Evolutionary conservation across 164 flowering plant genomes (phyloP).

Genomic region (Stephania cephalantha): DNA sequence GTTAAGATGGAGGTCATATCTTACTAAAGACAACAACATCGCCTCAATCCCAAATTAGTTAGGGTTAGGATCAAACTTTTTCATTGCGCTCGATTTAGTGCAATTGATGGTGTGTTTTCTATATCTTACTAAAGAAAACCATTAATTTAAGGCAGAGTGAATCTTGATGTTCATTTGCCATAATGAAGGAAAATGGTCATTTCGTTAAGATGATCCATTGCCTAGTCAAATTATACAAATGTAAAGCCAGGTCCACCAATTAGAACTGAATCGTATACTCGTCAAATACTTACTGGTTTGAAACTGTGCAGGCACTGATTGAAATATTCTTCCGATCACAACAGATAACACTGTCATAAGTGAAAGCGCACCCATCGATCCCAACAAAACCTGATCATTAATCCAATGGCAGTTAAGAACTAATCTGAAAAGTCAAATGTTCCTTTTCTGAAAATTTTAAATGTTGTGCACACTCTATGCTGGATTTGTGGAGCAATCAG

Average conservation of each 20-base stretch:
- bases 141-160: no score
- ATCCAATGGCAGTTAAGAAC: not conserved
- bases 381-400: slow-evolving; percentile 72
- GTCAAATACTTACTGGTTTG: slow-evolving; percentile 73
- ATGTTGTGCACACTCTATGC: not conserved
- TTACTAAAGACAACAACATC: no score
- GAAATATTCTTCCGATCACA: slow-evolving; percentile 82
- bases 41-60: no score
- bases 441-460: not conserved
- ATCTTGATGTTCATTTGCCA: no score
- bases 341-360: slow-evolving; percentile 94
- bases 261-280: not conserved
- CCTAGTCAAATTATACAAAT: no score
- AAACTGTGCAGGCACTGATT: slow-evolving; percentile 95
- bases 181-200: no score
- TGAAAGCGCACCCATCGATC: slow-evolving; percentile 93
- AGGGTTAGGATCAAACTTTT: no score
- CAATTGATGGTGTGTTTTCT: no score
- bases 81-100: no score
- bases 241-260: not conserved
- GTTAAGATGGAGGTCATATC: no score
- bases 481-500: not conserved
- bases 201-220: no score
- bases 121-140: no score
- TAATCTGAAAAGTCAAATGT: not conserved